Base-by-base conservation (phyloP, 164 flowering plant genomes). In the Vitis rupestris region DNA sequence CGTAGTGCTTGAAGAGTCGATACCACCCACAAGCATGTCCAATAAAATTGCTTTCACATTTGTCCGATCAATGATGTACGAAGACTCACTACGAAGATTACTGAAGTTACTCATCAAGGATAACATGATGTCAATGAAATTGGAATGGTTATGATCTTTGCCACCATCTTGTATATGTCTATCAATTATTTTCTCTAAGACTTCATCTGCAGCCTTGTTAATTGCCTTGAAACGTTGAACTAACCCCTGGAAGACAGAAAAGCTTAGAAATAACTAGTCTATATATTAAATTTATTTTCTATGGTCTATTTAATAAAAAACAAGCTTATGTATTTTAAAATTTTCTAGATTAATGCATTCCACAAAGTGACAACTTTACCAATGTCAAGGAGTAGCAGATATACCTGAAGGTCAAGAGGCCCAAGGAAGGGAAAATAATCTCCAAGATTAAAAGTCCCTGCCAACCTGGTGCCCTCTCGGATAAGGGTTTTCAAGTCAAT, bases 381-480 rank as follows among this genome's bases (percentile, higher is more conserved):
- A 23, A 23, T 23, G 27, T 2, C 27, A 23, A 23, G 27, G 27
- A 23, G 27, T 23, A 23, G 27, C 27, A 55, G 44, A 37, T 37
- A 30, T 70, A 73, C 76, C 76, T 73, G 72, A 30, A 69, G 61
- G 23, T 70, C 80, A 50, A 79, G 60, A 1, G 70, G 51, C 17
- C 59, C 64, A 5, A 76, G 47, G 57, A 7, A 64, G 23, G 80
- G 82, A 12, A 79, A 37, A 53, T 48, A 79, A 61, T 79, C 82
- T 13, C 65, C 75, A n/a, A 79, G 2, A 53, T 79, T 79, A 37
- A 76, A 73, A 17, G 61, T 60, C 61, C 77, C 78, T 3, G 61
- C 63, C 59, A 76, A 29, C 29, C 53, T 44, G 47, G 65, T 7
- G 3, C 27, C 53, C 59, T 79, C 77, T 2, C 68, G 62, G 14